A percentile compares a stretch with the other conserved stretches of the same genome.
Conservation (phyloP, 2,329 filamentous ascomycete species). For the Cladosporium sp. region DNA sequence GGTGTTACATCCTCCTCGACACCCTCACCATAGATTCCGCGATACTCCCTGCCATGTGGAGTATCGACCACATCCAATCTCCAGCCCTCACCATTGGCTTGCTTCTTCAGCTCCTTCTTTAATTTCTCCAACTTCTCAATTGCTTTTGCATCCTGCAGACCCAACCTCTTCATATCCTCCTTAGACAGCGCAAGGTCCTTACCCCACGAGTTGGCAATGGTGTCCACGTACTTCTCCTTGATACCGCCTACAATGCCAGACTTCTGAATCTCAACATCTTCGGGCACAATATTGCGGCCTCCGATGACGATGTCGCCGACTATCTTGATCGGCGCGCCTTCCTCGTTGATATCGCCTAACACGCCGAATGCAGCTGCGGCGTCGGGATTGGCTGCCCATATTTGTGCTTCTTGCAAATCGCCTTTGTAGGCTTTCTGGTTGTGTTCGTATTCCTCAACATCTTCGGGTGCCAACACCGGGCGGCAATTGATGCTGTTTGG, state of each 20-base stretch:
- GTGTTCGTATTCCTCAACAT: constrained; percentile 35
- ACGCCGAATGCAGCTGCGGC: constrained; percentile 29
- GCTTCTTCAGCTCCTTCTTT: constrained; percentile 61
- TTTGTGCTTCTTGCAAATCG: constrained; percentile 19
- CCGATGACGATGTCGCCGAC: constrained; percentile 59
- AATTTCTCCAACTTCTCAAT: constrained; percentile 63
- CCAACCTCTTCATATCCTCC: constrained; percentile 53
- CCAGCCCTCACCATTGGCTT: constrained; percentile 71
- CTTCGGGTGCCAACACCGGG: constrained; percentile 60
- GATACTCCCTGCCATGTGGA: constrained; percentile 61
- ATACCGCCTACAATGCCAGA: constrained; percentile 42
- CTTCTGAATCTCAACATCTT: constrained; percentile 55
- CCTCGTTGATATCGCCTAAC: neutral
- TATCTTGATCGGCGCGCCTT: constrained; percentile 20
- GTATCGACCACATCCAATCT: constrained; percentile 74
- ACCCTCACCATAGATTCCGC: constrained; percentile 65
- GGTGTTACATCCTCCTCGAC: constrained; percentile 51
- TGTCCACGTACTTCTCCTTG: constrained; percentile 52
- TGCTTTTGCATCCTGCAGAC: constrained; percentile 60
- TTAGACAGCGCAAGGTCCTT: constrained; percentile 25
- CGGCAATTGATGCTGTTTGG: constrained; percentile 74
- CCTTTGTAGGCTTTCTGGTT: constrained; percentile 17
- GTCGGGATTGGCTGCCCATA: constrained; percentile 22
- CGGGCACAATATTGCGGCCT: constrained; percentile 50
- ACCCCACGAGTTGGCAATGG: constrained; percentile 56